Evolutionary conservation across 202 grass and related monocot species (phyloP), one percentile per base, ranked within the genome.

Genomic region (Setaria viridis): DNA sequence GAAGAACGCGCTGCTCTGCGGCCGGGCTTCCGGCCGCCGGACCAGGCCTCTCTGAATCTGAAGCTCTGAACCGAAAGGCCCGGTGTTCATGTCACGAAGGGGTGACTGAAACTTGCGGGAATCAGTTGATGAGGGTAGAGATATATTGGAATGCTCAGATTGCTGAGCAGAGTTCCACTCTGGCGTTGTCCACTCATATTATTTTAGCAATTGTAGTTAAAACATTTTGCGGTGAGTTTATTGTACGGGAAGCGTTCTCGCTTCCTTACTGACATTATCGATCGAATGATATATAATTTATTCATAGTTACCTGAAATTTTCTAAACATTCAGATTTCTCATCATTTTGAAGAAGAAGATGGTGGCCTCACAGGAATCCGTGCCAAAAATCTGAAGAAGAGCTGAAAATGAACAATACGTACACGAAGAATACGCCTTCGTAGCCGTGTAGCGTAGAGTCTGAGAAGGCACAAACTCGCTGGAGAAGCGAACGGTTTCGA

Each of bases 1-100:
- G 11, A 91, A 91, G 68, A 97, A 97, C 37, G 94, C 94, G 0
- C 77, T 97, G 0, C 94, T 97, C 67, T 97, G 94, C 13, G 91
- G 94, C 48, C 87, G 89, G 4, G 94, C 94, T 17, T 92, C 91
- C 0, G 94, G 94, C 0, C 89, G 94, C 32, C 86, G 90, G 64
- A 97, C 94, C 0, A 94, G 94, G 77, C 94, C 94, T 54, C 94
- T 97, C 70, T 97, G 72, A 97, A 59, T 1, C 79, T 72, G 78
- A 75, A 74, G 17, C 13, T 30, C 79, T 80, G 58, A 79, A 74
- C 37, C 14, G 37, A 19, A 72, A 7, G 32, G 10, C 13, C 37
- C 32, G 6, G 69, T 87, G 39, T 88, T 80, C 72, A 0, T 62
- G 86, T 85, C 91, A 95, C 84, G 81, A 93, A 89, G 39, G 91